Conservation (phyloP, 148 eudicot genomes). For the Silene conica region DNA sequence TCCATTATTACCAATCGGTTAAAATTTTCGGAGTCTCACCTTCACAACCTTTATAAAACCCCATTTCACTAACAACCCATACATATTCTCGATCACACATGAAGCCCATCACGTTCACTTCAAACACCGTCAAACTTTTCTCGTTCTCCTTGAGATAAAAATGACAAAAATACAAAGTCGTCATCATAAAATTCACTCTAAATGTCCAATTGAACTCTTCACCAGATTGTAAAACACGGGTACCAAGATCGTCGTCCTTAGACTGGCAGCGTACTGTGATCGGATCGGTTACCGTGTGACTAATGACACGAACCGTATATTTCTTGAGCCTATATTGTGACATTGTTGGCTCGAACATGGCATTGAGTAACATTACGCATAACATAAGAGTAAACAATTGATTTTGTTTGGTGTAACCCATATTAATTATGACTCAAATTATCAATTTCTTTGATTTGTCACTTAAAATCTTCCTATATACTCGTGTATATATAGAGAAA, state of each 20-base stretch:
- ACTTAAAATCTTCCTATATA: background rate
- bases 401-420: background rate
- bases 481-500: no score
- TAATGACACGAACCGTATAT: background rate
- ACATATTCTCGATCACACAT: constrained; percentile 8
- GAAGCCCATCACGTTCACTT: background rate
- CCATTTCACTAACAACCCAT: background rate
- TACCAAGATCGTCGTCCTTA: constrained; percentile 14
- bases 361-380: background rate
- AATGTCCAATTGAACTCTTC: constrained; percentile 12
- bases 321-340: background rate
- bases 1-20: background rate
- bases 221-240: background rate
- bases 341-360: background rate
- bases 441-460: background rate
- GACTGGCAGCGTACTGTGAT: constrained; percentile 15
- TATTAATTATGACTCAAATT: background rate
- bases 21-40: background rate
- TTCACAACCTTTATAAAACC: constrained; percentile 15
- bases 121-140: constrained; percentile 7
- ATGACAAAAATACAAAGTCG: constrained; percentile 15
- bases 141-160: constrained; percentile 9
- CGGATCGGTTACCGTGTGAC: background rate
- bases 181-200: background rate
- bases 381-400: background rate